A percentile compares a stretch with the other conserved stretches of the same genome.
Conservation (phyloP, 768 basidiomycete genomes). For the Rhodotorula diobovata region DNA sequence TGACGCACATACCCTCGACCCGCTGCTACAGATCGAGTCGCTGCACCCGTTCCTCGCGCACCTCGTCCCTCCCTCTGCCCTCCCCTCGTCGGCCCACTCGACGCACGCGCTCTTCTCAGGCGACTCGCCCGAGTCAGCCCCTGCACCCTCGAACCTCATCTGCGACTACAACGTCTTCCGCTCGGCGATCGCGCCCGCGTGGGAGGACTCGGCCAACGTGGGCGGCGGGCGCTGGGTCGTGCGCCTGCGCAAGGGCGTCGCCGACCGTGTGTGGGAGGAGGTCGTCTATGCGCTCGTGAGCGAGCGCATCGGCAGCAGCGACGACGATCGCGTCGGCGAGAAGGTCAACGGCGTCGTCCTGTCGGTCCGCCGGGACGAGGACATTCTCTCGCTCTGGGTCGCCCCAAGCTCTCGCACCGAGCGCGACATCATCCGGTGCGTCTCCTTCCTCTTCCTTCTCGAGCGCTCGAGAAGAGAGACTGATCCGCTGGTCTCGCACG, state of each 20-base stretch:
- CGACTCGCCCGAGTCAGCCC: constrained; percentile 4
- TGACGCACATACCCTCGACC: neutral
- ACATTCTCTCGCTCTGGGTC: constrained; percentile 91
- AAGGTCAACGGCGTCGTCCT: constrained; percentile 92
- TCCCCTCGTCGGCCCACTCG: constrained; percentile 58
- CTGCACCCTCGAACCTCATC: constrained; percentile 22
- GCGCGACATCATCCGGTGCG: constrained; percentile 74
- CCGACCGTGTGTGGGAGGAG: constrained; percentile 87
- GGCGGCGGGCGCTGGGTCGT: constrained; percentile 93
- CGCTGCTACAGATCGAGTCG: constrained; percentile 67
- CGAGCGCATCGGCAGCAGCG: constrained; percentile 28
- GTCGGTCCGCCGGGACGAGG: constrained; percentile 86
- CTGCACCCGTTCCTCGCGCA: constrained; percentile 95
- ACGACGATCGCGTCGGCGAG: constrained; percentile 17
- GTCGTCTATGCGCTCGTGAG: constrained; percentile 47
- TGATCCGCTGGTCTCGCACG: too few relatives aligned
- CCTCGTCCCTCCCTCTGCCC: constrained; percentile 72
- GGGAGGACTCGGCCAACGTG: constrained; percentile 89
- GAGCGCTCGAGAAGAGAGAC: neutral
- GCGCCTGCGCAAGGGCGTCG: constrained; percentile 80
- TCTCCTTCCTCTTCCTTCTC: constrained; percentile 11
- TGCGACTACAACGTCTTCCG: constrained; percentile 91
- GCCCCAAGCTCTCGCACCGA: constrained; percentile 70
- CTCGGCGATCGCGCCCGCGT: constrained; percentile 76
- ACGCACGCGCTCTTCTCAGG: constrained; percentile 26